These are phyloP conservation scores for Porphyrellus cyaneotinctus DNA, from an alignment of 768 basidiomycete genomes.

Conservation along the genomic window DNA sequence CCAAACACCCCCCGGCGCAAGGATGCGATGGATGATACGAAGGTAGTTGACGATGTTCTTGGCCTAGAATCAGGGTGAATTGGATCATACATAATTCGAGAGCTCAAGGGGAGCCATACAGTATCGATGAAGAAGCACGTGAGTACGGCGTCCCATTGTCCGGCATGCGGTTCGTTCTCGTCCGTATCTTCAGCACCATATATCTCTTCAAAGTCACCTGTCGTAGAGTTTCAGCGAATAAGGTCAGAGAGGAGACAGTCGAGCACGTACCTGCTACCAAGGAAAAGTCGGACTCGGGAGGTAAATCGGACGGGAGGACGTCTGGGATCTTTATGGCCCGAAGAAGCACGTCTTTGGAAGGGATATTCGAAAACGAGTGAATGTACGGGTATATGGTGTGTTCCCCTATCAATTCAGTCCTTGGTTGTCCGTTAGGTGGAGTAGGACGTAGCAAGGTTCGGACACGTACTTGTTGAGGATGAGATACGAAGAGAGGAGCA, in stretches of 20 bases:
- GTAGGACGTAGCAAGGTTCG: neutral
- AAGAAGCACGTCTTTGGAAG: constrained; percentile 55
- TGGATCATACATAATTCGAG: neutral
- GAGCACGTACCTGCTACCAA: constrained; percentile 70
- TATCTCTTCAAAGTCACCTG: constrained; percentile 91
- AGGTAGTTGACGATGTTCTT: constrained; percentile 91
- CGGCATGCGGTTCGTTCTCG: constrained; percentile 62
- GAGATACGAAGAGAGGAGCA: constrained; percentile 86
- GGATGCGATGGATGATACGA: constrained; percentile 75
- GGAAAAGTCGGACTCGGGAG: constrained; percentile 64
- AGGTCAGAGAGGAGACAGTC: neutral
- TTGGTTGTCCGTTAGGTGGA: constrained; percentile 13
- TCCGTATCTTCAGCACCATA: constrained; percentile 58
- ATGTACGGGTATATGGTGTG: constrained; percentile 85
- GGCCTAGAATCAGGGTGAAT: constrained; percentile 47
- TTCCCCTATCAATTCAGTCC: constrained; percentile 63
- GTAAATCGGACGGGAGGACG: constrained; percentile 71
- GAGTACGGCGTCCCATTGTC: constrained; percentile 82
- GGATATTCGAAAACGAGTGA: constrained; percentile 87
- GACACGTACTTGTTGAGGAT: constrained; percentile 73
- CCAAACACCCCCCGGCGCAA: constrained; percentile 87
- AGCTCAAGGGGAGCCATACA: constrained; percentile 33
- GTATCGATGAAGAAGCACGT: constrained; percentile 99
- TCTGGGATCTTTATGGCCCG: constrained; percentile 75
- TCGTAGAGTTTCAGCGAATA: neutral